phyloP scores from a whole-genome alignment of 768 basidiomycete species.

The Kwoniella bestiolae region DNA sequence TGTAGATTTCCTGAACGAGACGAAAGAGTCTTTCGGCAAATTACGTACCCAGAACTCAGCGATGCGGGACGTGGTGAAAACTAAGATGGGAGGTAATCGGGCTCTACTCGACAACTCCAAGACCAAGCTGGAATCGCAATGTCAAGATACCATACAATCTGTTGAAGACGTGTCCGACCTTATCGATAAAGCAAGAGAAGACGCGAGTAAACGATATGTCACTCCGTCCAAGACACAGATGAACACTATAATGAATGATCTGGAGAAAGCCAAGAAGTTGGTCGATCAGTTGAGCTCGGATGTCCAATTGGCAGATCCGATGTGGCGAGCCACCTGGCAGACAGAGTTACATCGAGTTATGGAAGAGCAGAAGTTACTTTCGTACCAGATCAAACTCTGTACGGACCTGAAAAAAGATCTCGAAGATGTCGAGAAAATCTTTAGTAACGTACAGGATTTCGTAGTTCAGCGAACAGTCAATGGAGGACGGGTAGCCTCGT shows the following conservation, averaged over 20 bases:
- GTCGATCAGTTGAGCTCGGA: conserved; percentile 79
- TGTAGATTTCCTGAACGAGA: conserved; percentile 87
- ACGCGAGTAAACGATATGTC: conserved; percentile 85
- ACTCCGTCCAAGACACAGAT: conserved; percentile 77
- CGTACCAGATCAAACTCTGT: conserved; percentile 89
- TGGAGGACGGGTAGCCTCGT: not conserved
- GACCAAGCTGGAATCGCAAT: conserved; percentile 83
- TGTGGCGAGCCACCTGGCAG: conserved; percentile 99
- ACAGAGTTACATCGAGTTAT: conserved; percentile 94
- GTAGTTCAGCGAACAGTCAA: conserved; percentile 61
- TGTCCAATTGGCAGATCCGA: conserved; percentile 85
- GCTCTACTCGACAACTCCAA: conserved; percentile 90
- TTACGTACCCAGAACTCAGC: conserved; percentile 82
- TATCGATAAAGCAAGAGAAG: conserved; percentile 84
- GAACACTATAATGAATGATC: conserved; percentile 72
- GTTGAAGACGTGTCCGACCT: conserved; percentile 92
- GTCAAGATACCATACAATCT: conserved; percentile 85
- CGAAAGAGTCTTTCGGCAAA: conserved; percentile 78
- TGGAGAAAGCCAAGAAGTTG: conserved; percentile 69
- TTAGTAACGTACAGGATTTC: conserved; percentile 87
- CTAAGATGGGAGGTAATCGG: conserved; percentile 80
- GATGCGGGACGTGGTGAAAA: conserved; percentile 82
- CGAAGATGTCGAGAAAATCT: conserved; percentile 83
- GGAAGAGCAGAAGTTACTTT: conserved; percentile 92
- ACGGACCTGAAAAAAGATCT: conserved; percentile 87